These are phyloP conservation scores for Penicillium crustosum DNA, from an alignment of 2,329 filamentous ascomycete genomes.

Conservation along the genomic window DNA sequence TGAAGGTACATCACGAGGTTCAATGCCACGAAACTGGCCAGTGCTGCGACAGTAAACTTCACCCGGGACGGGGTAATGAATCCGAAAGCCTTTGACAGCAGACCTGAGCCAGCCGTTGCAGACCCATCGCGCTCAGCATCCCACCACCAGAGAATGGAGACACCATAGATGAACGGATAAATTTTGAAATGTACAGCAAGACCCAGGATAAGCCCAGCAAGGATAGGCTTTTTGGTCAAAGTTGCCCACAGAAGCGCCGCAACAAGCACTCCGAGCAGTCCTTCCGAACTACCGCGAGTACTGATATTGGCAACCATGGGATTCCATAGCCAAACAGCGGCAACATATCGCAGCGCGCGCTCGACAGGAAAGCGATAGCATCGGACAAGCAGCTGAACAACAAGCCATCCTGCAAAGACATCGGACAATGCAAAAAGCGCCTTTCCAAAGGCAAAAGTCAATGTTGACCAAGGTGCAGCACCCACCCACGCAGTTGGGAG, in stretches of 20 bases:
- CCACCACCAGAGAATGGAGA: conserved; percentile 50
- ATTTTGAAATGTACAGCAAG: conserved; percentile 96
- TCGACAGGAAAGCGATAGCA: conserved; percentile 50
- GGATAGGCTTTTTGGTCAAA: conserved; percentile 57
- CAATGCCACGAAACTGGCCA: conserved; percentile 69
- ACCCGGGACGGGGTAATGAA: conserved; percentile 44
- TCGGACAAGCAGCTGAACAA: conserved; percentile 56
- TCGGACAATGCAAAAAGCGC: conserved; percentile 80
- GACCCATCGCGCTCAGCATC: conserved; percentile 28
- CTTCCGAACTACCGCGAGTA: conserved; percentile 91
- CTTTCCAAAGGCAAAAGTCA: conserved; percentile 75
- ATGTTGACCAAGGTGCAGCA: conserved; percentile 24
- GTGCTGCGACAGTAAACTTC: conserved; percentile 55
- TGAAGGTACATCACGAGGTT: conserved; percentile 77
- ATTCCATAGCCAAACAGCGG: conserved; percentile 89
- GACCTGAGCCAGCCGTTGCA: neutral
- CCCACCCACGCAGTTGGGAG: conserved; percentile 67
- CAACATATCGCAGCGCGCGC: conserved; percentile 67
- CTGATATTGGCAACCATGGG: conserved; percentile 98
- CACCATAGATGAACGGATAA: conserved; percentile 94
- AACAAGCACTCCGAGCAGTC: conserved; percentile 80
- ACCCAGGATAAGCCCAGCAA: conserved; percentile 76
- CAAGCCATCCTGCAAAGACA: conserved; percentile 78
- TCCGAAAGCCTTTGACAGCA: conserved; percentile 21
- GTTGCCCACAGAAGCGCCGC: conserved; percentile 82